Evolutionary conservation across 106 monocot species (phyloP), one percentile per base, ranked within the genome.

Genomic region (Dendrobium officinale): DNA sequence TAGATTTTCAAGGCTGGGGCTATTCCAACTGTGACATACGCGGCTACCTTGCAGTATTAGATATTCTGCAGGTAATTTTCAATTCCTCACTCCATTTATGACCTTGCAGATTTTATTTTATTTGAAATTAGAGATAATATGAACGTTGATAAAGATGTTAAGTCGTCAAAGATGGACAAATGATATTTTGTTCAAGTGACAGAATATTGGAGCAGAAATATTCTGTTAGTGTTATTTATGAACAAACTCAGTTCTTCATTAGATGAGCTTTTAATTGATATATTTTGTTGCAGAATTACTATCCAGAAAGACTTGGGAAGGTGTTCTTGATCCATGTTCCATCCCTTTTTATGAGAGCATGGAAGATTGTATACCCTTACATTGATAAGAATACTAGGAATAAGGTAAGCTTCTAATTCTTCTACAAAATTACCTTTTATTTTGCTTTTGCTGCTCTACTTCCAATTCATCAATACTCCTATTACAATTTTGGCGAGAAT

Each of bases 361-460:
- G 92, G 92, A 95, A 92, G 83, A 87, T 87, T 18, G 74, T 92
- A 67, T 95, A 88, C 78, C 92, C 88, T 18, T 89, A 92, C 64
- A 92, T 95, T 10, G 95, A 95, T 55, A 81, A 95, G 27, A 92
- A 87, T 55, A 90, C 92, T 67, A 88, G 81, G 83, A 75, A 89
- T 29, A 95, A 90, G 87, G 90, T 90, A 72, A 13, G 67, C 5
- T 24, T 27, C 27, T 8, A 67, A 26, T 67, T 7, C 4, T 26
- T 67, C 67, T 67, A 29, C 20, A 24, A 27, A 67, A 67, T 24
- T 26, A 37, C 37, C 37, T 37, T 67, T 67, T 45, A 0, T 45
- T 45, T 45, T 45, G 6, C 6, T 6, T 45, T 45, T 45, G 45
- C 9, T 45, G 6, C 9, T 45, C 45, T 9, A 5, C 45, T 9